These are phyloP conservation scores for Capsicum rhomboideum DNA, from an alignment of 257 asterid genomes.

Conservation along the genomic window DNA sequence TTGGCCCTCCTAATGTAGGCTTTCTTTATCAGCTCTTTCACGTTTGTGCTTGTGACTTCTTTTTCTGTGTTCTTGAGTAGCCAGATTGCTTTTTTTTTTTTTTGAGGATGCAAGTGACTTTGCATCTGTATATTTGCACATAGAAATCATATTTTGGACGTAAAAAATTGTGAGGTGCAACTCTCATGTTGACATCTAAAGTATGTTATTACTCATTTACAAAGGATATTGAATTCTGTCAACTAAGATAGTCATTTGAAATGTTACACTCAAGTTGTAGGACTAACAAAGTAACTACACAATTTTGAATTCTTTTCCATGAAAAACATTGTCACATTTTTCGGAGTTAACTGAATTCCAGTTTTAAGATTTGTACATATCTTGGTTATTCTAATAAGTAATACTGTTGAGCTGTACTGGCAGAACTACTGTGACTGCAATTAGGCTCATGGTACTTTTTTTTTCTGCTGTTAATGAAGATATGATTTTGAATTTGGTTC, in stretches of 20 bases:
- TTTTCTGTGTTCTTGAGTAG: neutral
- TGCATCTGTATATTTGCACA: neutral
- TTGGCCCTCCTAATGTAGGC: slow-evolving; percentile 83
- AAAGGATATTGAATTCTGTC: neutral
- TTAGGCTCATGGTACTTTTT: neutral
- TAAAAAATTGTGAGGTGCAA: neutral
- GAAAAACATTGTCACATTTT: neutral
- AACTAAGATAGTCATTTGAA: neutral
- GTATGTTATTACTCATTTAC: neutral
- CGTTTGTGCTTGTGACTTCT: neutral
- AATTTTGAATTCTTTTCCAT: neutral
- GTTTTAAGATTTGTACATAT: neutral
- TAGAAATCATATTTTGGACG: neutral
- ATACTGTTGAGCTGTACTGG: neutral
- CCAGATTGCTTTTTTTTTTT: neutral
- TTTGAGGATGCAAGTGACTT: neutral
- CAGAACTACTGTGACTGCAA: neutral
- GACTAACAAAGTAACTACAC: neutral
- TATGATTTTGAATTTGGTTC: neutral
- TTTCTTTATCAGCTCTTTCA: neutral
- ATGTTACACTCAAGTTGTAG: neutral
- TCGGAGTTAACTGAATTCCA: neutral
- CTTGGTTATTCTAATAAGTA: neutral
- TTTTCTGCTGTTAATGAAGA: neutral
- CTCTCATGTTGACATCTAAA: neutral